phyloP scores from a whole-genome alignment of 2,329 filamentous ascomycete species.

The Colletotrichum filicis region DNA sequence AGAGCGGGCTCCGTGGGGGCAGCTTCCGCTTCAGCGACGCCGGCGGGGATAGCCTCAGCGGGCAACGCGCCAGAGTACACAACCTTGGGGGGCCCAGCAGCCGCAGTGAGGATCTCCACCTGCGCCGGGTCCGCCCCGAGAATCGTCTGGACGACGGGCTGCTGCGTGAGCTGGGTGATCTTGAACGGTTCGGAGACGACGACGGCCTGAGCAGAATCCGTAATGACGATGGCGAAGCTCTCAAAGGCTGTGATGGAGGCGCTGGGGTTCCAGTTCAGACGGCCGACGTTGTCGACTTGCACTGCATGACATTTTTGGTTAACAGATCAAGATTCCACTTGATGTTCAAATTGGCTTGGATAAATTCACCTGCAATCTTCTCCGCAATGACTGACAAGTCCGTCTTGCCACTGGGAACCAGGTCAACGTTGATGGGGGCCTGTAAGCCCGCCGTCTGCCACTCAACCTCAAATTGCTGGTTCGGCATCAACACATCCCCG shows the following conservation, averaged over 20 bases:
- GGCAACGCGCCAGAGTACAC: constrained; percentile 21
- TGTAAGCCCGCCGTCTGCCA: constrained; percentile 38
- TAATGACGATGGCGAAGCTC: constrained; percentile 38
- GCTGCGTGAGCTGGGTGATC: constrained; percentile 29
- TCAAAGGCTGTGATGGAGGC: constrained; percentile 37
- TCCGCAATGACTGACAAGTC: constrained; percentile 37
- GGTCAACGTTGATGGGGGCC: constrained; percentile 37
- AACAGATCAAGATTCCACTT: neutral
- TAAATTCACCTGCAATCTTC: constrained; percentile 36
- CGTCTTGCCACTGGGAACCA: constrained; percentile 35
- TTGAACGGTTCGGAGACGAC: constrained; percentile 34
- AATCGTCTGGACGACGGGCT: constrained; percentile 18
- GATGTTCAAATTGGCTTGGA: neutral
- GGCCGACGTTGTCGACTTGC: constrained; percentile 37
- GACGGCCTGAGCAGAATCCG: constrained; percentile 32
- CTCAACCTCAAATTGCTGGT: constrained; percentile 35
- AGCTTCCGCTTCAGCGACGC: neutral
- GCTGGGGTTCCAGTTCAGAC: constrained; percentile 38
- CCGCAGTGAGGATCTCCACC: constrained; percentile 3
- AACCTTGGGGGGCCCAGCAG: constrained; percentile 17
- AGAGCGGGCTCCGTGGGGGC: neutral
- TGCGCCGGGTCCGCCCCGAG: neutral
- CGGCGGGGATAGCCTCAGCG: constrained; percentile 15
- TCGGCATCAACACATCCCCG: constrained; percentile 24
- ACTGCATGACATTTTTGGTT: constrained; percentile 19